Conservation (phyloP, 352 stramenopile genomes). For the Globisporangium uncinulatum region DNA sequence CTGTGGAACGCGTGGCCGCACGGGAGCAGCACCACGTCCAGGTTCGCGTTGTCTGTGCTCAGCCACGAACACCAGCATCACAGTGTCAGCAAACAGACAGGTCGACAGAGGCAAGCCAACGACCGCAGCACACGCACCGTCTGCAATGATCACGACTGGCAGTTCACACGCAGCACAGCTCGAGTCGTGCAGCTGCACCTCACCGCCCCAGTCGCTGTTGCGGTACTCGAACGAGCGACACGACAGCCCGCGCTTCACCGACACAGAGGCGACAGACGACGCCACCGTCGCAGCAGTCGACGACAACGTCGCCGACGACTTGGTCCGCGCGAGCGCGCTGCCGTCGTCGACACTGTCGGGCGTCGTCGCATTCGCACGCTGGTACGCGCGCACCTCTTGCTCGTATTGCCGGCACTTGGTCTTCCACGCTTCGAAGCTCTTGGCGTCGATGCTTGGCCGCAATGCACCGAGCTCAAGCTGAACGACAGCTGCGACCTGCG, state of each 20-base stretch:
- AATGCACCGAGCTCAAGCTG: conserved; percentile 52
- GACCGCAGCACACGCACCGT: conserved; percentile 34
- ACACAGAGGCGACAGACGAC: not conserved
- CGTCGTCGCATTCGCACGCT: not conserved
- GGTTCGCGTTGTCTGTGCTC: conserved; percentile 55
- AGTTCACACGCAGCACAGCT: conserved; percentile 69
- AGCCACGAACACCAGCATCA: not conserved
- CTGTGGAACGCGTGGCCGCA: conserved; percentile 80
- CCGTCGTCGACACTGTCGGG: not conserved
- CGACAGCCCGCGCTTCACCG: conserved; percentile 13
- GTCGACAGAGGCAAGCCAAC: not conserved
- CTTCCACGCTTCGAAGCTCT: conserved; percentile 49
- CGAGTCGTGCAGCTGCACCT: conserved; percentile 81
- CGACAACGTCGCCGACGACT: not conserved
- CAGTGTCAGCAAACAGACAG: conserved; percentile 1
- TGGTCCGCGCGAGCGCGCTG: not conserved
- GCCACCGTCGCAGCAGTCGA: not conserved
- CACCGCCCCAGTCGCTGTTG: conserved; percentile 84
- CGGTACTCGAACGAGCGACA: conserved; percentile 69
- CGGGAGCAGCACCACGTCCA: conserved; percentile 69
- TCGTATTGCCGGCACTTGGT: conserved; percentile 56
- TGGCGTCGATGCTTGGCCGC: conserved; percentile 30
- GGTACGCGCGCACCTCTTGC: conserved; percentile 14
- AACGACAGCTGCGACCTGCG: conserved; percentile 62
- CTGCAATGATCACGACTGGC: conserved; percentile 73